These are phyloP conservation scores for Ampelomyces quisqualis DNA, from an alignment of 2,329 filamentous ascomycete species.

Conservation along the genomic window DNA sequence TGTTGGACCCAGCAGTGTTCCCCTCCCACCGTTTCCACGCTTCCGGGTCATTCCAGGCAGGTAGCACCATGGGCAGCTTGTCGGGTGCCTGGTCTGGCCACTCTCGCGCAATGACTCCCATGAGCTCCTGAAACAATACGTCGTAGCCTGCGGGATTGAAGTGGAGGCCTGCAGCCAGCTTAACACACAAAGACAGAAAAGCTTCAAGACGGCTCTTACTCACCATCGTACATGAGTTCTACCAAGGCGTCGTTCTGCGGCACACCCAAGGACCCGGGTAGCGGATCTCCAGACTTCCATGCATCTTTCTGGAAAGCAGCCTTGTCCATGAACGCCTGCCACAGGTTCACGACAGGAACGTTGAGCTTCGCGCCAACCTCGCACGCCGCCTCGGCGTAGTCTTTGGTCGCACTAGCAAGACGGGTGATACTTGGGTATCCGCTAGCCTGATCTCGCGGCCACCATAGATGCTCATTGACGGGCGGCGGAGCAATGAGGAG, in stretches of 20 bases:
- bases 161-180: slow-evolving; percentile 53
- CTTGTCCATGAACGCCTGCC: slow-evolving; percentile 71
- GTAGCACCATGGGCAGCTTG: slow-evolving; percentile 55
- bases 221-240: slow-evolving; percentile 59
- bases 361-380: slow-evolving; percentile 58
- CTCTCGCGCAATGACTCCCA: slow-evolving; percentile 51
- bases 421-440: slow-evolving; percentile 44
- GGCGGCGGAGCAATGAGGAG: slow-evolving; percentile 82
- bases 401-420: slow-evolving; percentile 63
- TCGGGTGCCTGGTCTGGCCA: slow-evolving; percentile 60
- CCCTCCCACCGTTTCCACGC: slow-evolving; percentile 36
- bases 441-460: slow-evolving; percentile 49
- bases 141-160: slow-evolving; percentile 58
- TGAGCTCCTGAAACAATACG: slow-evolving; percentile 56
- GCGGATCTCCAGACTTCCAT: slow-evolving; percentile 45
- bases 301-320: slow-evolving; percentile 52
- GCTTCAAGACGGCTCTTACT: slow-evolving; percentile 15
- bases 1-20: too few species aligned
- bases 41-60: slow-evolving; percentile 52
- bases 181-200: slow-evolving; percentile 4
- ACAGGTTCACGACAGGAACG: slow-evolving; percentile 74
- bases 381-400: slow-evolving; percentile 66
- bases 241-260: slow-evolving; percentile 58
- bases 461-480: slow-evolving; percentile 71
- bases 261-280: slow-evolving; percentile 60